Base-by-base conservation (phyloP, 2,329 filamentous ascomycete genomes). In the Lecanicillium sp. region DNA sequence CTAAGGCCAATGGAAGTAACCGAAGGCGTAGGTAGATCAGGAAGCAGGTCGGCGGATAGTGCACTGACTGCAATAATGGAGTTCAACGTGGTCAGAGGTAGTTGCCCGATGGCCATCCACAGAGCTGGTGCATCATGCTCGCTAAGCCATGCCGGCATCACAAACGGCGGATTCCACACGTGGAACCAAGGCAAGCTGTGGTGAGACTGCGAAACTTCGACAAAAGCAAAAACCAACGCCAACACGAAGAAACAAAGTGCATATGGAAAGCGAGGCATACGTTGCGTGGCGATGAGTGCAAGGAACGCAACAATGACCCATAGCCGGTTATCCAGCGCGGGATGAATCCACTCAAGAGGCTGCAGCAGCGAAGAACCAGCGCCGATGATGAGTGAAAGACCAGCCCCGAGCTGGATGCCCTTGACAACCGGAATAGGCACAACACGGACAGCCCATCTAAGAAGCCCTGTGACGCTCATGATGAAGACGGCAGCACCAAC, bases 331-430 rank as follows among this genome's bases (percentile, higher is more conserved):
- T 95, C 88, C 6, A 80, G 71, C 60, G 74, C 77, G 0, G 83
- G 78, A 4, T 63, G 55, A 2, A 69, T 62, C 86, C 87, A 94
- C 11, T 69, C 65, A 4, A 95, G 67, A 3, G 78, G 77, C 14
- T 71, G 67, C 11, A 92, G 68, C 42, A 94, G 71, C 33, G 68
- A 73, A 1, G 71, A 68, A 3, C 85, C 87, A 7, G 87, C 85
- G 11, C 85, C 83, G 41, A 94, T 72, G 38, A 88, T 75, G 13
- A 96, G 72, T 13, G 83, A 87, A 34, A 96, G 67, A 2, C 90
- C 90, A 4, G 90, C 90, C 28, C 90, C 90, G 34, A 95, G 78
- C 61, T 96, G 92, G 48, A 96, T 95, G 20, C 90, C 90, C 56
- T 94, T 95, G 38, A 96, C 81, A 1, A 96, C 83, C 0, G 89